Base-by-base conservation (phyloP, 1,284 basidiomycete species). In the Boletus albobrunnescens region DNA sequence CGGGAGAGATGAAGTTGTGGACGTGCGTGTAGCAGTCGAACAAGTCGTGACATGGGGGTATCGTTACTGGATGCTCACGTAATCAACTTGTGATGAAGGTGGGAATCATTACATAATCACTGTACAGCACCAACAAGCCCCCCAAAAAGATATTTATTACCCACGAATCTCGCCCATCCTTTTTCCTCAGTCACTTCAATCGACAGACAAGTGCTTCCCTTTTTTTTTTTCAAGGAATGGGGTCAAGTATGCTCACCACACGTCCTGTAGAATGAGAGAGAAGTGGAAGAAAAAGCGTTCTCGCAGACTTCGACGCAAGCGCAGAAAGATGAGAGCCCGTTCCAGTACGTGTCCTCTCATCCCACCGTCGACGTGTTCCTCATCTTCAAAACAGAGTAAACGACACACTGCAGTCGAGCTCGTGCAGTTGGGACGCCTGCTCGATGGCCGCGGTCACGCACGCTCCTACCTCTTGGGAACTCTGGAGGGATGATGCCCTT, bases 221-320 rank as follows among this genome's bases (percentile, higher is more conserved):
- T 57, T 40, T 60, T 47, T 7, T n/a, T n/a, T n/a, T n/a, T n/a
- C 26, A 26, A 14, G 4, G 14, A 32, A 23, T 44, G 0, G 0
- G 6, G 16, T 3, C 10, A 13, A 14, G 10, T 20, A 30, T 33
- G 10, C 36, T 53, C 44, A 59, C 31, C 0, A 1, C 5, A 0
- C 9, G 16, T 33, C 3, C 19, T 16, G 11, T 50, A 83, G 79
- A 57, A 89, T 89, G 86, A 88, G 86, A 87, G 87, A 89, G 72
- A 90, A 90, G 82, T 90, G 87, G 87, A 90, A 89, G 81, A 90
- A 90, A 74, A 90, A 90, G 77, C 80, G 87, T 67, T 88, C 87
- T 57, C 82, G 87, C 71, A 87, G 87, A 69, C 87, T 90, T 74
- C 78, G 87, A 65, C 84, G 87, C 71, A 90, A 90, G 66, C 85